These are phyloP conservation scores for Phytopythium sindhum DNA, from an alignment of 352 stramenopile genomes.

Conservation along the genomic window DNA sequence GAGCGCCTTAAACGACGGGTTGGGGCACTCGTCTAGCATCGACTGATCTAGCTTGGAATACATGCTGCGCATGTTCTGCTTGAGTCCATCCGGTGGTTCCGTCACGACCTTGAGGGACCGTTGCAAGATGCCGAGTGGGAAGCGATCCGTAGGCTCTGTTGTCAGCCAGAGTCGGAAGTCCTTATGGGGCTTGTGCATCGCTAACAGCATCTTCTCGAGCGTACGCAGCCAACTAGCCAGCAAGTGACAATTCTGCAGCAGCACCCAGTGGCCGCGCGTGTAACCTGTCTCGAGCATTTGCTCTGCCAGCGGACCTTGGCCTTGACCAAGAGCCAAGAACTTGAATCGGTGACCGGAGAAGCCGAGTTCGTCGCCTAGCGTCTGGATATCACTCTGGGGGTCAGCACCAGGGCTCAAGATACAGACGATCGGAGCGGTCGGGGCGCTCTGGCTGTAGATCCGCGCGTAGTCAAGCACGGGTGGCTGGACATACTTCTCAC, in stretches of 20 bases:
- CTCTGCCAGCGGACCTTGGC: slow-evolving; percentile 92
- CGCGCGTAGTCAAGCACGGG: slow-evolving; percentile 92
- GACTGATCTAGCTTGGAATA: slow-evolving; percentile 90
- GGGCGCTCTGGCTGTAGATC: slow-evolving; percentile 89
- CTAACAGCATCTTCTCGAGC: slow-evolving; percentile 91
- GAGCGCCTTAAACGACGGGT: slow-evolving; percentile 90
- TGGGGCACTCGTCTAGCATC: slow-evolving; percentile 92
- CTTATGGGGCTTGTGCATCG: slow-evolving; percentile 90
- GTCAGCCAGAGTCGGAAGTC: slow-evolving; percentile 96
- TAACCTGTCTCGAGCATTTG: slow-evolving; percentile 92
- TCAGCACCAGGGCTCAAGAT: slow-evolving; percentile 93
- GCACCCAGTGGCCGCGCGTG: slow-evolving; percentile 84
- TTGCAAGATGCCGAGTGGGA: slow-evolving; percentile 94
- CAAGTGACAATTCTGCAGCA: slow-evolving; percentile 96
- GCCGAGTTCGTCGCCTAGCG: slow-evolving; percentile 88
- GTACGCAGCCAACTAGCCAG: slow-evolving; percentile 91
- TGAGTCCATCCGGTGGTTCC: slow-evolving; percentile 93
- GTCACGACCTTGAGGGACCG: slow-evolving; percentile 95
- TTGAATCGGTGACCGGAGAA: slow-evolving; percentile 91
- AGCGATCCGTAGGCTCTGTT: slow-evolving; percentile 93
- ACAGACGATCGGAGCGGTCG: slow-evolving; percentile 91
- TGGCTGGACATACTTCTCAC: slow-evolving; percentile 94
- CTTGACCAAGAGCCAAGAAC: slow-evolving; percentile 93
- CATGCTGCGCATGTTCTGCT: slow-evolving; percentile 95
- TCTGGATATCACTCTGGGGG: slow-evolving; percentile 93